Conservation (phyloP, 305 asterid species). For the Fraxinus greggii region DNA sequence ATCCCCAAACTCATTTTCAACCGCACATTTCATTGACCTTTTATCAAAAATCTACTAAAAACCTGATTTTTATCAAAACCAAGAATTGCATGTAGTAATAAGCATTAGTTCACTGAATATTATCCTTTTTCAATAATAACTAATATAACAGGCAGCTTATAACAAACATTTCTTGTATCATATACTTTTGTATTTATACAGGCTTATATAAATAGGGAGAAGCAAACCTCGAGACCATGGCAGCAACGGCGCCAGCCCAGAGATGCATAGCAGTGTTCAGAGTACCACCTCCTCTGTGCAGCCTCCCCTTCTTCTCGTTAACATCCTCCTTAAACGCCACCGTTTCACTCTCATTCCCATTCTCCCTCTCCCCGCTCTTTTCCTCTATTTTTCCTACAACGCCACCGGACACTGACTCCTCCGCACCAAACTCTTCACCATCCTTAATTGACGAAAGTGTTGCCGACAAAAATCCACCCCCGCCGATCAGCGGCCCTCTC, state of each 20-base stretch:
- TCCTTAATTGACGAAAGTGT: conserved; percentile 47
- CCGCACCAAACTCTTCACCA: conserved; percentile 35
- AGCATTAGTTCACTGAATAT: too few species aligned
- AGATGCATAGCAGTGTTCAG: conserved; percentile 87
- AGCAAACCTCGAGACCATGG: conserved; percentile 71
- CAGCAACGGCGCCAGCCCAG: conserved; percentile 98
- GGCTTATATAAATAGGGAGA: conserved; percentile 5
- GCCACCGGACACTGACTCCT: conserved; percentile 37
- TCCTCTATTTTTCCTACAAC: conserved; percentile 52
- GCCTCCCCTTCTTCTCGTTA: conserved; percentile 35
- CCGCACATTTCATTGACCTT: too few species aligned
- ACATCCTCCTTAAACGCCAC: conserved; percentile 36
- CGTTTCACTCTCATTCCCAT: conserved; percentile 35
- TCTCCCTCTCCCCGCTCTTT: conserved; percentile 37
- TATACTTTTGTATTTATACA: neutral
- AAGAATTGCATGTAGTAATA: too few species aligned
- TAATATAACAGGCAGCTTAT: neutral
- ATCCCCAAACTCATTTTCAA: too few species aligned
- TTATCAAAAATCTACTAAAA: too few species aligned
- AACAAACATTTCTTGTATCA: neutral
- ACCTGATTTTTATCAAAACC: too few species aligned
- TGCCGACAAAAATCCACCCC: conserved; percentile 51
- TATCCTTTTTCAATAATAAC: neutral
- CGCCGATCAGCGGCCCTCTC: conserved; percentile 28
- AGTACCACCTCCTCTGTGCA: conserved; percentile 43